Percentiles rank a stretch among this genome's conserved stretches.
phyloP scores from a whole-genome alignment of 345 rosid species.

The Brassica napus region DNA sequence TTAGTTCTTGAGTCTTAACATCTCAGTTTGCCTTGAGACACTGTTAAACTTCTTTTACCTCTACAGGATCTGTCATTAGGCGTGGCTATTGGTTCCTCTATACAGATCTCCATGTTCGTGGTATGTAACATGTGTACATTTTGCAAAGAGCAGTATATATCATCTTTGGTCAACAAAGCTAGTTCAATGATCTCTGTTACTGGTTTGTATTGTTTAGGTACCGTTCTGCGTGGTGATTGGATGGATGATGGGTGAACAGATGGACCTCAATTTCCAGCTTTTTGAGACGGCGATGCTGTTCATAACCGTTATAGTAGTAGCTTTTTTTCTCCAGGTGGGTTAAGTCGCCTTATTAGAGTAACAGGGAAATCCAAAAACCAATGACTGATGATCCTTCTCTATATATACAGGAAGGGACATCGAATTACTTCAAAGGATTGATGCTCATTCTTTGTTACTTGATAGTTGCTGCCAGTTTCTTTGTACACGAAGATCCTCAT shows the following conservation, averaged over 20 bases:
- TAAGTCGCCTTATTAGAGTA: too few species aligned
- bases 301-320: constrained; percentile 79
- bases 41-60: neutral
- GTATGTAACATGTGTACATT: constrained; percentile 49
- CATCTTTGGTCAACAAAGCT: constrained; percentile 15
- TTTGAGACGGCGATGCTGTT: constrained; percentile 91
- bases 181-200: constrained; percentile 1
- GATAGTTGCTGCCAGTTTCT: constrained; percentile 84
- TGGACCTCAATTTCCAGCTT: constrained; percentile 87
- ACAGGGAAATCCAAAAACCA: too few species aligned
- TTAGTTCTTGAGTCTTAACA: constrained; percentile 28
- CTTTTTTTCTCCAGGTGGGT: constrained; percentile 76
- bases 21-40: constrained; percentile 4
- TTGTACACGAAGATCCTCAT: constrained; percentile 64
- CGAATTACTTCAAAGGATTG: constrained; percentile 82
- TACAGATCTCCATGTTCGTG: constrained; percentile 95
- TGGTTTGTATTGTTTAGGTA: constrained; percentile 41
- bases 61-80: constrained; percentile 92
- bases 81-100: constrained; percentile 98
- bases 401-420: constrained; percentile 87
- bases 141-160: constrained; percentile 6
- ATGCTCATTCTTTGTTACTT: constrained; percentile 87
- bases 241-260: constrained; percentile 78
- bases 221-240: constrained; percentile 85
- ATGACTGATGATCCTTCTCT: constrained; percentile 13